Evolutionary conservation across 2,329 filamentous ascomycete genomes (phyloP).

Genomic region (Tolypocladium amazonense): DNA sequence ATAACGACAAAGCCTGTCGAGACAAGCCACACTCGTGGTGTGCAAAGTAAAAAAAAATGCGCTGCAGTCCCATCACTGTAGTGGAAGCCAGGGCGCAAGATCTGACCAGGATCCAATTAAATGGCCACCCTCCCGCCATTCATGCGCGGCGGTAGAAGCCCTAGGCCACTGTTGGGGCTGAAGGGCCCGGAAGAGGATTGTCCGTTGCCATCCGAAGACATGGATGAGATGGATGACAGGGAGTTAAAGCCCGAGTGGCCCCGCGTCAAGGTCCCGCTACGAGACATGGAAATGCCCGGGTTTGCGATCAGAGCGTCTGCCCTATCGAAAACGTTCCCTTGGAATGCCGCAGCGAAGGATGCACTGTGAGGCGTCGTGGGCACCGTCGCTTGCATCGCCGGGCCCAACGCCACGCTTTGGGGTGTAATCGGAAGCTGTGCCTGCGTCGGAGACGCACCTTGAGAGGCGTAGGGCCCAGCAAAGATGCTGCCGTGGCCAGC

Average conservation of each 20-base stretch:
- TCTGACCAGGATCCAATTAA: slow-evolving; percentile 8
- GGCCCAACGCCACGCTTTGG: slow-evolving; percentile 77
- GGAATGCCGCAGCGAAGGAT: slow-evolving; percentile 43
- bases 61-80: neutral
- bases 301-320: slow-evolving; percentile 47
- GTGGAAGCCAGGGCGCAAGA: slow-evolving; percentile 1
- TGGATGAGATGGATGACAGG: slow-evolving; percentile 28
- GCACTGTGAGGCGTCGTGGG: slow-evolving; percentile 56
- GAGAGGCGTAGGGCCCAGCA: slow-evolving; percentile 10
- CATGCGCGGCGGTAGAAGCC: slow-evolving; percentile 20
- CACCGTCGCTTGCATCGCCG: slow-evolving; percentile 82
- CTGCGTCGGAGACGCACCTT: slow-evolving; percentile 16
- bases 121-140: slow-evolving; percentile 28
- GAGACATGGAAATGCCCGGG: slow-evolving; percentile 46
- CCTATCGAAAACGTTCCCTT: slow-evolving; percentile 49
- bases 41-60: slow-evolving; percentile 5
- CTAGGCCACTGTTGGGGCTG: slow-evolving; percentile 20
- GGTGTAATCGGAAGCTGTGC: slow-evolving; percentile 62
- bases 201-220: slow-evolving; percentile 28
- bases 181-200: slow-evolving; percentile 18
- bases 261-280: slow-evolving; percentile 35
- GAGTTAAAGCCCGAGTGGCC: slow-evolving; percentile 28
- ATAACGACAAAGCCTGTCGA: slow-evolving; percentile 4
- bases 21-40: slow-evolving; percentile 5
- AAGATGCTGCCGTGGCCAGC: slow-evolving; percentile 7